These are phyloP conservation scores for Solanum clarkiae DNA, from an alignment of 257 asterid species.

Conservation along the genomic window DNA sequence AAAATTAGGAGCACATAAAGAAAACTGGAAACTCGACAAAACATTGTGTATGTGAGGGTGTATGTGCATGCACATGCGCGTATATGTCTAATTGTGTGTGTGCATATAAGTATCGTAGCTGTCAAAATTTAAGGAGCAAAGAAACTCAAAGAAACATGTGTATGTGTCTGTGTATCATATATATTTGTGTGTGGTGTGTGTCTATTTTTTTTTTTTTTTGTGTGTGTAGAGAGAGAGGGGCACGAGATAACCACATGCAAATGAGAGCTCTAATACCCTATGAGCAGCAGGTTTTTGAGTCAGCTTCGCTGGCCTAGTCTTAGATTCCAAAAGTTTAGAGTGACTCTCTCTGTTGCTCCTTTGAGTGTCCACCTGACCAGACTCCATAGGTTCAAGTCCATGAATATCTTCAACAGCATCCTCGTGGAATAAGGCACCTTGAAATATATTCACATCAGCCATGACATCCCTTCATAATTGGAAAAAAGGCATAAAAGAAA, in stretches of 20 bases:
- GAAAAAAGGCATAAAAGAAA: constrained; percentile 42
- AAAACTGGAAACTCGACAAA: neutral
- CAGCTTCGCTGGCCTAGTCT: constrained; percentile 37
- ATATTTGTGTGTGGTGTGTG: too few relatives aligned
- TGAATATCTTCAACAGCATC: constrained; percentile 32
- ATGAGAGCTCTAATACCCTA: constrained; percentile 40
- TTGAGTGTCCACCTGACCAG: constrained; percentile 15
- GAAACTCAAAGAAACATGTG: too few relatives aligned
- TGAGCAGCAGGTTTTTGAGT: constrained; percentile 87
- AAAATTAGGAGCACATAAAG: neutral
- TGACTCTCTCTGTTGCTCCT: constrained; percentile 33
- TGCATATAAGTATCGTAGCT: too few relatives aligned
- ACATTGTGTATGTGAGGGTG: neutral
- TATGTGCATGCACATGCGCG: too few relatives aligned
- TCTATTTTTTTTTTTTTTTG: too few relatives aligned
- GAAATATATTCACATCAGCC: constrained; percentile 99
- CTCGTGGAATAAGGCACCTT: constrained; percentile 99
- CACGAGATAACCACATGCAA: constrained; percentile 3
- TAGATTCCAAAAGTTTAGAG: constrained; percentile 27
- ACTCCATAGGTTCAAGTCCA: constrained; percentile 29
- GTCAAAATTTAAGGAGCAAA: too few relatives aligned
- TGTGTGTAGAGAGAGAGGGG: neutral
- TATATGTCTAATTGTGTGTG: neutral
- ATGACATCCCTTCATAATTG: constrained; percentile 91
- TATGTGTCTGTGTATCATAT: too few relatives aligned